A percentile compares a stretch with the other conserved stretches of the same genome.
Conservation (phyloP, 1,284 basidiomycete species). For the Microbotryum scabiosae region DNA sequence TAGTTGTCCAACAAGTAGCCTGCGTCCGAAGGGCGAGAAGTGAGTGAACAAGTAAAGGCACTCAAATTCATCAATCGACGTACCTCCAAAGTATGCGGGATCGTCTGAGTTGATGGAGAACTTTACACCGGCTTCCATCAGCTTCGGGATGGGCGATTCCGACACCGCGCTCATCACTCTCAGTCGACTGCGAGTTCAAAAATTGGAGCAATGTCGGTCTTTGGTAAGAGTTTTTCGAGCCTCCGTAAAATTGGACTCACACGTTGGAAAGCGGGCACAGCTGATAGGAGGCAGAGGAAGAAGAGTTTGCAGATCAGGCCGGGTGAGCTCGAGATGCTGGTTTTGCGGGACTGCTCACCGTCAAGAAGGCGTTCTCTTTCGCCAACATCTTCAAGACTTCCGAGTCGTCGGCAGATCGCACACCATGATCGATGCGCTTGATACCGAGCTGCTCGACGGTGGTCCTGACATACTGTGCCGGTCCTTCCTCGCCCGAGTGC, state of each 20-base stretch:
- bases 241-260: background rate
- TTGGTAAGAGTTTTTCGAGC: too few species aligned
- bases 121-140: constrained; percentile 30
- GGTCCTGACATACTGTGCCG: constrained; percentile 28
- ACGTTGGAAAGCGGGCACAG: constrained; percentile 34
- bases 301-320: background rate
- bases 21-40: background rate
- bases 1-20: constrained; percentile 32
- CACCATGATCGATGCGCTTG: constrained; percentile 33
- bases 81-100: constrained; percentile 32
- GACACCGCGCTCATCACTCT: constrained; percentile 22
- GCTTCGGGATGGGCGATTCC: constrained; percentile 27
- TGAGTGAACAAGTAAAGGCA: background rate
- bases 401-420: constrained; percentile 30
- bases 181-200: background rate
- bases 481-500: constrained; percentile 33
- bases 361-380: constrained; percentile 17
- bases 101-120: constrained; percentile 36
- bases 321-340: too few species aligned
- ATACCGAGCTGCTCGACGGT: constrained; percentile 28
- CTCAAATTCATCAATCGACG: background rate
- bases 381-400: constrained; percentile 27
- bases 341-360: background rate
- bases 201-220: background rate
- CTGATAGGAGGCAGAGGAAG: background rate